phyloP scores from a whole-genome alignment of 139 green algal genomes.

The Tetraselmis chui region DNA sequence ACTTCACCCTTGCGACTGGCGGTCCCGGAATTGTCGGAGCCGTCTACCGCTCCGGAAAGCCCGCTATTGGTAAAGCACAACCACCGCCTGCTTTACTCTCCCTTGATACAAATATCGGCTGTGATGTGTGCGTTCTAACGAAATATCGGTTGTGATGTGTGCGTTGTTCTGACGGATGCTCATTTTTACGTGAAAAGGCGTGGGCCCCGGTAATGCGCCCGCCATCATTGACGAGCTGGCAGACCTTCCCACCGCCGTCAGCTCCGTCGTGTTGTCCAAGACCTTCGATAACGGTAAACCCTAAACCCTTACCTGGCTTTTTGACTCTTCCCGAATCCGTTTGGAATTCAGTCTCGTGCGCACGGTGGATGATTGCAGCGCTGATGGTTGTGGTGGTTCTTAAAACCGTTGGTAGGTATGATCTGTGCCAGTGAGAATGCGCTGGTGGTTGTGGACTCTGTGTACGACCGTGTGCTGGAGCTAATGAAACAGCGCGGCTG shows the following conservation, averaged over 20 bases:
- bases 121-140: no score
- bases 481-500: constrained; percentile 45
- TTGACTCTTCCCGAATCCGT: no score
- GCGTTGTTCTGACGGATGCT: no score
- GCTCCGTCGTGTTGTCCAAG: constrained; percentile 44
- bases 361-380: no score
- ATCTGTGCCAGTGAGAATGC: constrained; percentile 63
- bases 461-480: constrained; percentile 39
- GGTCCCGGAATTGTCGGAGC: constrained; percentile 58
- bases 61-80: constrained; percentile 58
- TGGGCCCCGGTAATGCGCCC: constrained; percentile 53
- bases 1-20: constrained; percentile 58
- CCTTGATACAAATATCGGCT: no score
- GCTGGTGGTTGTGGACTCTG: constrained; percentile 44
- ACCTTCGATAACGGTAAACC: constrained; percentile 65
- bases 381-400: no score
- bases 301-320: no score
- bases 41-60: constrained; percentile 57
- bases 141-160: no score
- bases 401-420: no score
- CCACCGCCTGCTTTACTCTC: no score
- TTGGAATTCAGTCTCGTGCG: no score
- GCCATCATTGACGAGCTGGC: constrained; percentile 61
- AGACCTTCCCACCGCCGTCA: constrained; percentile 46
- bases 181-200: no score